Percentiles rank a stretch among this genome's conserved stretches.
Evolutionary conservation across 2,329 filamentous ascomycete species (phyloP).

Genomic region (Fusarium longipes): DNA sequence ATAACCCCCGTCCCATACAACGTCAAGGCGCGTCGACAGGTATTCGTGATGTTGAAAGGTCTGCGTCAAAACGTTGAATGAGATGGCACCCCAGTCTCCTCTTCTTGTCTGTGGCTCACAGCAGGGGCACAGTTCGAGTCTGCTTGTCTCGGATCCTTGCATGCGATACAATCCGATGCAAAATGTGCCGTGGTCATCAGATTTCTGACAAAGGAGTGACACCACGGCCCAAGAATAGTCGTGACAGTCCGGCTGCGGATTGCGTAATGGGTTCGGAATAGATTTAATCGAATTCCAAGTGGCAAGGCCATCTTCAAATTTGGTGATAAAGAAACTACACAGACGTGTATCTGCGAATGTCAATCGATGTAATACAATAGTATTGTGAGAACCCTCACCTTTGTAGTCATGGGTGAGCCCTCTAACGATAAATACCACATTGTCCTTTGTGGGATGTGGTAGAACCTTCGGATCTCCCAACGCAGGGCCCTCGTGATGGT

Average conservation of each 20-base stretch:
- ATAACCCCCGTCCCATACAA: constrained; percentile 4
- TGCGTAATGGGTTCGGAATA: constrained; percentile 25
- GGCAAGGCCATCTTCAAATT: constrained; percentile 17
- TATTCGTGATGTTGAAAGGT: constrained; percentile 29
- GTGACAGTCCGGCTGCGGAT: background rate
- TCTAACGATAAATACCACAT: constrained; percentile 35
- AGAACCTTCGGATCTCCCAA: constrained; percentile 36
- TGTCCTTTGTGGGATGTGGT: constrained; percentile 34
- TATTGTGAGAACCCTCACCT: constrained; percentile 1
- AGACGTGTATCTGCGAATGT: constrained; percentile 3
- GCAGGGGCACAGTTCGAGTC: constrained; percentile 4
- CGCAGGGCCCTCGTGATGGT: constrained; percentile 2
- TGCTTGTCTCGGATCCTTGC: background rate
- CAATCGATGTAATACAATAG: background rate
- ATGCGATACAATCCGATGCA: constrained; percentile 27
- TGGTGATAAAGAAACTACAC: constrained; percentile 18
- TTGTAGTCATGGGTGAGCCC: background rate
- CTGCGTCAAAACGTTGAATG: constrained; percentile 36
- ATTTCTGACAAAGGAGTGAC: constrained; percentile 15
- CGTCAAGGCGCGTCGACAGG: background rate
- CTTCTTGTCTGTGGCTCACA: constrained; percentile 2
- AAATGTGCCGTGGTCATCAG: constrained; percentile 33
- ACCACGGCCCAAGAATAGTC: background rate
- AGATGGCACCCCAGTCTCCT: constrained; percentile 28
- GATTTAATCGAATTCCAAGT: constrained; percentile 14